Evolutionary conservation across 2,329 filamentous ascomycete species (phyloP).

Genomic region (Cercospora sesami): DNA sequence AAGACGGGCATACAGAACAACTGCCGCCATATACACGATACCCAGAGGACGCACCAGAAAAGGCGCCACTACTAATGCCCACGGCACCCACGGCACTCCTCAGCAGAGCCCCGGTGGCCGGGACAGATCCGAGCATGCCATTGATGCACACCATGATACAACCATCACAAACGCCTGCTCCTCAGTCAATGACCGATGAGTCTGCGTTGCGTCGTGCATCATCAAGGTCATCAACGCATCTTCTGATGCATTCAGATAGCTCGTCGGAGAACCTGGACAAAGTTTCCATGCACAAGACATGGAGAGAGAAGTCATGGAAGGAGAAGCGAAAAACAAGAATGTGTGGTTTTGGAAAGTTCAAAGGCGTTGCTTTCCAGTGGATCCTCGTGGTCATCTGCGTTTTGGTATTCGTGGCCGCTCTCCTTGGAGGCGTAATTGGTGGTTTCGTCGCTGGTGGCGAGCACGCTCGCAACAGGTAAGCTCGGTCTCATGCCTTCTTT

Average conservation of each 20-base stretch:
- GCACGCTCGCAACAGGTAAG: conserved; percentile 30
- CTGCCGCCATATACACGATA: conserved; percentile 89
- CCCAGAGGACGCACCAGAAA: conserved; percentile 64
- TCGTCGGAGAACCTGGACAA: conserved; percentile 11
- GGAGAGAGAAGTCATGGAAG: conserved; percentile 43
- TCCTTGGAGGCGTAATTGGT: conserved; percentile 40
- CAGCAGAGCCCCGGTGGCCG: conserved; percentile 37
- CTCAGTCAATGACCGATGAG: conserved; percentile 40
- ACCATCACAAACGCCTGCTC: conserved; percentile 32
- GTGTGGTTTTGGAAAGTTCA: conserved; percentile 20
- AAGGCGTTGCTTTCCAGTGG: conserved; percentile 40
- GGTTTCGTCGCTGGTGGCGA: conserved; percentile 36
- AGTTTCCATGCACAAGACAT: conserved; percentile 31
- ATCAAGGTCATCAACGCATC: conserved; percentile 11
- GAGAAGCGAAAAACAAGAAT: conserved; percentile 41
- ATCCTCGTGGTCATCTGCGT: conserved; percentile 35
- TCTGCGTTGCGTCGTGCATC: conserved; percentile 27
- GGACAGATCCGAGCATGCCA: conserved; percentile 38
- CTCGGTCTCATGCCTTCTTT: not conserved
- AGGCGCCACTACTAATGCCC: conserved; percentile 53
- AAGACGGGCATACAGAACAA: conserved; percentile 85
- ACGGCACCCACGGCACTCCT: conserved; percentile 35
- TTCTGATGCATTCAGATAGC: conserved; percentile 13
- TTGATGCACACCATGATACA: conserved; percentile 39
- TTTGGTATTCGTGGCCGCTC: conserved; percentile 36